Evolutionary conservation across 306 rosid species (phyloP).

Genomic region (Cucumis hystrix): DNA sequence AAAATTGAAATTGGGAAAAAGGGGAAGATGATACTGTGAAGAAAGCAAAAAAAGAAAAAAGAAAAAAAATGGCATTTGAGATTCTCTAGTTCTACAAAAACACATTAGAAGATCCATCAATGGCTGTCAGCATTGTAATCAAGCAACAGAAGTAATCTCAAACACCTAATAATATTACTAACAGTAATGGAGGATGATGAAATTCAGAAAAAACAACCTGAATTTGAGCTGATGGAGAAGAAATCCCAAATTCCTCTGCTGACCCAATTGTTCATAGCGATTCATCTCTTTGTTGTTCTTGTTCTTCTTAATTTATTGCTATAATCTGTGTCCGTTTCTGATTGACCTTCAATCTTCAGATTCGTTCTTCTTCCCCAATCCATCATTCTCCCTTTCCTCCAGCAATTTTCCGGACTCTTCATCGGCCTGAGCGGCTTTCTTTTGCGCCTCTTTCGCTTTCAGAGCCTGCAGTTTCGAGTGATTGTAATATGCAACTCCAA

Average conservation of each 20-base stretch:
- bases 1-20: not conserved
- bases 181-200: constrained; percentile 4
- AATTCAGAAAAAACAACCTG: constrained; percentile 26
- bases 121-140: not conserved
- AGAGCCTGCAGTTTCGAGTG: constrained; percentile 68
- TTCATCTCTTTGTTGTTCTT: constrained; percentile 15
- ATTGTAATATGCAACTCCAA: constrained; percentile 76
- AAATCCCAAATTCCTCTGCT: constrained; percentile 4
- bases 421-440: constrained; percentile 43
- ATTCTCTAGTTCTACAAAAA: not conserved
- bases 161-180: constrained; percentile 23
- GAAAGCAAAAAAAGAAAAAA: not conserved
- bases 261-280: constrained; percentile 7
- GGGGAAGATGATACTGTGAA: not conserved
- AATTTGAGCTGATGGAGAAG: constrained; percentile 17
- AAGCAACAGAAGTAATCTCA: constrained; percentile 21
- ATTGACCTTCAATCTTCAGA: constrained; percentile 22
- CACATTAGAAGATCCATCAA: not conserved
- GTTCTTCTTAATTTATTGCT: constrained; percentile 1
- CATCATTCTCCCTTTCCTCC: constrained; percentile 54
- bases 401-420: constrained; percentile 62
- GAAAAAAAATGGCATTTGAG: not conserved
- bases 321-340: not conserved
- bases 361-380: constrained; percentile 37
- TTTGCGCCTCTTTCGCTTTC: constrained; percentile 77